A percentile compares a stretch with the other conserved stretches of the same genome.
phyloP scores from a whole-genome alignment of 495 filamentous ascomycete species.

The Letharia columbiana region DNA sequence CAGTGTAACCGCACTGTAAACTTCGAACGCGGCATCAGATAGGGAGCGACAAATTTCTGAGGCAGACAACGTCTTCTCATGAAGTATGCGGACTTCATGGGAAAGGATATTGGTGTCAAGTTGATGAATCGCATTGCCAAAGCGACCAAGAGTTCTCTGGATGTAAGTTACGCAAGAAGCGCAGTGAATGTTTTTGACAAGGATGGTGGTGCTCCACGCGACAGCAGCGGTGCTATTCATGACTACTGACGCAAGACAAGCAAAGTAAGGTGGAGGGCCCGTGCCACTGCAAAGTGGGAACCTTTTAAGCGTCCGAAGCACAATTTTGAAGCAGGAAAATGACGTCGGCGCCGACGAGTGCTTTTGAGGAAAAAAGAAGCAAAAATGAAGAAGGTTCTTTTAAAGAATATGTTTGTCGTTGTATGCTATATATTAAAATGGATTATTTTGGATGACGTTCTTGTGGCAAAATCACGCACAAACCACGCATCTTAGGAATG shows the following conservation, averaged over 20 bases:
- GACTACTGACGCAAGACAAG: neutral
- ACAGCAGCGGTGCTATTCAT: neutral
- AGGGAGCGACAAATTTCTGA: conserved; percentile 34
- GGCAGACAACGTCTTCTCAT: conserved; percentile 29
- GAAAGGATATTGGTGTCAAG: conserved; percentile 41
- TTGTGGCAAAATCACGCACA: conserved; percentile 3
- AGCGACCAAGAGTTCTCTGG: conserved; percentile 34
- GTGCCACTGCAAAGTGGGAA: neutral
- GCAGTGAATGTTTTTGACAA: conserved; percentile 46
- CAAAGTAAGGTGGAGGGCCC: neutral
- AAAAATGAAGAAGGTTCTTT: neutral
- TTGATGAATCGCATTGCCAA: conserved; percentile 28
- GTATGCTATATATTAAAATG: too few relatives aligned
- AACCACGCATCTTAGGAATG: conserved; percentile 10
- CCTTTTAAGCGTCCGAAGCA: neutral
- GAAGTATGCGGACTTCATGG: conserved; percentile 38
- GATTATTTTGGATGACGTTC: neutral
- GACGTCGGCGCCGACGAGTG: neutral
- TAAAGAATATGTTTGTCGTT: too few relatives aligned
- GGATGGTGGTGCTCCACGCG: conserved; percentile 32
- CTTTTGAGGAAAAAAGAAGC: too few relatives aligned
- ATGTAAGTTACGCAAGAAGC: conserved; percentile 46
- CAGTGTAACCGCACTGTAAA: conserved; percentile 39
- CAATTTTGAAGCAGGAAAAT: neutral
- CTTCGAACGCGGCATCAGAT: conserved; percentile 44